A percentile compares a stretch with the other conserved stretches of the same genome.
phyloP scores from a whole-genome alignment of 352 stramenopile genomes.

The Phytophthora uliginosa region DNA sequence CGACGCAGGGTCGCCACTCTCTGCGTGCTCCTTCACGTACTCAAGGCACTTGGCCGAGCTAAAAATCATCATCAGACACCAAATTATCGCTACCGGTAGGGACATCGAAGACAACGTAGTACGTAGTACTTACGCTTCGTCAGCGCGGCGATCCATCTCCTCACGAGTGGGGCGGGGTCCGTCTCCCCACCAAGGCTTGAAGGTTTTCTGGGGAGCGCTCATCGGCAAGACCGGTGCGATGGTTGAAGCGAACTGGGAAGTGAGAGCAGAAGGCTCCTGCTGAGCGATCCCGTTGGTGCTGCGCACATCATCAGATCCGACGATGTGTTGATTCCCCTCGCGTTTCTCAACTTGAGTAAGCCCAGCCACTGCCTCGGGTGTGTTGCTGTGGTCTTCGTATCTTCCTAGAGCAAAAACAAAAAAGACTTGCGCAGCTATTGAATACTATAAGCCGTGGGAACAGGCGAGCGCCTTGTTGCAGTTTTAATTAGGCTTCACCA shows the following conservation, averaged over 20 bases:
- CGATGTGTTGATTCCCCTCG: not conserved
- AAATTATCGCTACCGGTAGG: not conserved
- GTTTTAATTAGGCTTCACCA: not conserved
- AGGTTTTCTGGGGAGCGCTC: not conserved
- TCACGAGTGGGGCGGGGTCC: not conserved
- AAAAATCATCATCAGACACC: not conserved
- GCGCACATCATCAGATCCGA: not conserved
- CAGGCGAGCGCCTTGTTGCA: not conserved
- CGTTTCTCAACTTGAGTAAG: not conserved
- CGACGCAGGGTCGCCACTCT: not conserved
- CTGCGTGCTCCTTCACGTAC: constrained; percentile 5
- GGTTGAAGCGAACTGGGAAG: not conserved
- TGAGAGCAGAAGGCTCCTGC: not conserved
- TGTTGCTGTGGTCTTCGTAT: too few species aligned
- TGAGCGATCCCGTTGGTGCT: not conserved
- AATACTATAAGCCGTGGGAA: too few species aligned
- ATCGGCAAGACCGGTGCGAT: not conserved
- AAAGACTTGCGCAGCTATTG: too few species aligned
- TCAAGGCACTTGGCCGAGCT: not conserved
- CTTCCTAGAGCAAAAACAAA: too few species aligned
- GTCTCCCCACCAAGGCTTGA: not conserved
- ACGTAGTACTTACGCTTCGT: not conserved
- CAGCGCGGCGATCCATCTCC: not conserved
- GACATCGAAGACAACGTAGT: not conserved
- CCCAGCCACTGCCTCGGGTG: too few species aligned